A percentile compares a stretch with the other conserved stretches of the same genome.
Conservation (phyloP, 768 basidiomycete species). For the Boletus tomentosulus region DNA sequence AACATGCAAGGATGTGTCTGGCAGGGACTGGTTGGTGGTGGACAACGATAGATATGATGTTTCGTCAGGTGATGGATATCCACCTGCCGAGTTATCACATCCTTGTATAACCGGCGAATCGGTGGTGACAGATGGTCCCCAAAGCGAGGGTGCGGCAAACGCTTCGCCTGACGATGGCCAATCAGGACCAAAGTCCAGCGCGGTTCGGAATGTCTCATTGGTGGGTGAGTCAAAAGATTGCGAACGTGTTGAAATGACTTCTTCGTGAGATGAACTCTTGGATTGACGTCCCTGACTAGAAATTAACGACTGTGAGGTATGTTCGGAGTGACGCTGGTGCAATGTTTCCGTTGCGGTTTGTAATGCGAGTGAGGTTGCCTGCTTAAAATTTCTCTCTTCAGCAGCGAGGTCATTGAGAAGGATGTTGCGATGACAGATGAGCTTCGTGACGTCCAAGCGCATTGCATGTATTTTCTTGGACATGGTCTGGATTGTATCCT, state of each 20-base stretch:
- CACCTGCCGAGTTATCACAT: constrained; percentile 30
- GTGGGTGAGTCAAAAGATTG: constrained; percentile 42
- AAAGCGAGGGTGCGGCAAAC: constrained; percentile 29
- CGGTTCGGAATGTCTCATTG: constrained; percentile 65
- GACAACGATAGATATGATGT: constrained; percentile 22
- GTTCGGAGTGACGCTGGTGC: constrained; percentile 38
- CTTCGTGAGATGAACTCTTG: constrained; percentile 13
- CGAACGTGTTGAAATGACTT: constrained; percentile 7
- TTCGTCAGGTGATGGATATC: constrained; percentile 29
- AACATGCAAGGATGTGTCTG: constrained; percentile 36
- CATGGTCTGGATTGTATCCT: constrained; percentile 53
- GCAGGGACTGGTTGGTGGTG: constrained; percentile 17
- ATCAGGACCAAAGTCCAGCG: constrained; percentile 51
- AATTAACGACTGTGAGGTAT: constrained; percentile 31
- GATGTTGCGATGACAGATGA: constrained; percentile 72
- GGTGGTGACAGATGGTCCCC: constrained; percentile 26
- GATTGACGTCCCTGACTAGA: constrained; percentile 28
- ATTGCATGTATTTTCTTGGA: constrained; percentile 62
- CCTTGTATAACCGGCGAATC: constrained; percentile 34
- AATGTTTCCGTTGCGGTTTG: constrained; percentile 68
- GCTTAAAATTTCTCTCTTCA: constrained; percentile 63
- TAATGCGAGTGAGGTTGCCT: constrained; percentile 66
- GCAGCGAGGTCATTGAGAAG: constrained; percentile 70
- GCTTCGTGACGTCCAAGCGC: constrained; percentile 69
- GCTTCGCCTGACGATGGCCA: constrained; percentile 45